Evolutionary conservation across 352 stramenopile genomes (phyloP), one percentile per base, ranked within the genome.

Genomic region (Phytophthora boehmeriae): DNA sequence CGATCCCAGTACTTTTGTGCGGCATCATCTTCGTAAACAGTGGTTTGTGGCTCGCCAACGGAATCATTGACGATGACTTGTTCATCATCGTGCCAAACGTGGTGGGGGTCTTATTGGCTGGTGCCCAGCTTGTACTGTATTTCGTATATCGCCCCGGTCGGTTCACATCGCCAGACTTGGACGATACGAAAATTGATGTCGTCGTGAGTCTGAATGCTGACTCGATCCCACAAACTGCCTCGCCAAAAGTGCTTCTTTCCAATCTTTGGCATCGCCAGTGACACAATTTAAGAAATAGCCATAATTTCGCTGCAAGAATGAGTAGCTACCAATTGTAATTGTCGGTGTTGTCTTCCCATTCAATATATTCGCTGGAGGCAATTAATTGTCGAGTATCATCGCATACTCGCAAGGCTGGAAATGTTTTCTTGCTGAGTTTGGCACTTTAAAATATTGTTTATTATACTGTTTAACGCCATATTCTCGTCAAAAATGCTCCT

Each of bases 1-100:
- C 71, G 2, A 86, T 91, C 27, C 68, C 68, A 3, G 70, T 85
- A n/a, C n/a, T 70, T n/a, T 76, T 91, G 59, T 74, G 75, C 17
- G 16, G 54, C 5, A 71, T 76, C 25, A 81, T 76, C 3, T 66
- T 71, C 8, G 10, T 75, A 51, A 91, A 86, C 71, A 84, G 80
- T 51, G 41, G 52, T 2, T 61, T 89, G 30, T 89, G 82, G 77
- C 51, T 83, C 51, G 23, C 78, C 43, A 84, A 82, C 51, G 77
- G 75, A 9, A 54, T 78, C 17, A 28, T 87, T 14, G 66, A 78
- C 44, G 25, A 76, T 30, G 75, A 91, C 25, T 30, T 71, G 13
- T 68, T 89, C 22, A 63, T 91, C 2, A 30, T 85, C 25, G 66
- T 75, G 8, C 79, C 78, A 8, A 83, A 73, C 13, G 42, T 68